Percentiles rank a stretch among this genome's conserved stretches.
Conservation (phyloP, 2,329 filamentous ascomycete species). For the Pyrenophora teres region DNA sequence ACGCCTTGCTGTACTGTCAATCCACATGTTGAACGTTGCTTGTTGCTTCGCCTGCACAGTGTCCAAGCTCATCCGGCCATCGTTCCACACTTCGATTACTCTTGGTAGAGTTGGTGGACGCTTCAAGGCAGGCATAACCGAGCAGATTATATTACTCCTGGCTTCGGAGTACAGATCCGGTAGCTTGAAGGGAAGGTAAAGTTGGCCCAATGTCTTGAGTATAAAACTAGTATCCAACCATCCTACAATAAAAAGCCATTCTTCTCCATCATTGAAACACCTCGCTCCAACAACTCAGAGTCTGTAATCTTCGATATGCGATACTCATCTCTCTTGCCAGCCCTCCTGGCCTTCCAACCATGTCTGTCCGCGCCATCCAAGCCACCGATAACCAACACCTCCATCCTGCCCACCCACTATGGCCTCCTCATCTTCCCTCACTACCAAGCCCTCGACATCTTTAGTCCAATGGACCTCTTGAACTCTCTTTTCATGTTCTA, state of each 20-base stretch:
- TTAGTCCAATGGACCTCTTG: slow-evolving; percentile 55
- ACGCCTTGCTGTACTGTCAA: not conserved
- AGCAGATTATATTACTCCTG: no score
- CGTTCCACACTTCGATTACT: no score
- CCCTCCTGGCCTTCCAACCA: slow-evolving; percentile 3
- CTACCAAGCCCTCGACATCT: slow-evolving; percentile 42
- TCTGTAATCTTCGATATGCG: slow-evolving; percentile 8
- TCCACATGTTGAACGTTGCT: no score
- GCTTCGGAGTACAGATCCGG: no score
- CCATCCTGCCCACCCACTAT: slow-evolving; percentile 28
- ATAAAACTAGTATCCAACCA: no score
- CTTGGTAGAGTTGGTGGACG: no score
- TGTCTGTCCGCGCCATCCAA: not conserved
- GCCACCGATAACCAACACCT: slow-evolving; percentile 30
- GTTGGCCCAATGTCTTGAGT: no score
- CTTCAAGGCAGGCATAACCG: no score
- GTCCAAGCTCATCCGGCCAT: no score
- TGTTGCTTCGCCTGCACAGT: no score
- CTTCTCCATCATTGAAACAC: not conserved
- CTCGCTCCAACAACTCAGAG: not conserved
- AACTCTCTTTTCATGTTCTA: slow-evolving; percentile 36
- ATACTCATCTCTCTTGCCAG: slow-evolving; percentile 12
- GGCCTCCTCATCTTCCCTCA: slow-evolving; percentile 30
- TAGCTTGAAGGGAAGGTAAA: no score
- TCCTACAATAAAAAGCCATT: not conserved